Evolutionary conservation across 495 filamentous ascomycete species (phyloP).

Genomic region (Penicillium mononematosum): DNA sequence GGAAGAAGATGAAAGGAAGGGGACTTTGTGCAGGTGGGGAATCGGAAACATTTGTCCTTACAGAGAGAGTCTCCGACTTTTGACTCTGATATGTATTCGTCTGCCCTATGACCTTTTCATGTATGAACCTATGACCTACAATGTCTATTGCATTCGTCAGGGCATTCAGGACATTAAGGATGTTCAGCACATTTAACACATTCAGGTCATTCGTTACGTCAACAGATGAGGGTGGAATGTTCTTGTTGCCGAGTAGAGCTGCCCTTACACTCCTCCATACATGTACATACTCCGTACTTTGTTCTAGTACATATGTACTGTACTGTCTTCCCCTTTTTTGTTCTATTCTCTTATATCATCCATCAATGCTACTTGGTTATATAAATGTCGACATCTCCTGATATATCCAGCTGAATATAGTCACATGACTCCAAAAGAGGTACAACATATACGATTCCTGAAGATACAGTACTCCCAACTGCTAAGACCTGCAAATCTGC

Average conservation of each 20-base stretch:
- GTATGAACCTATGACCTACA: too few relatives aligned
- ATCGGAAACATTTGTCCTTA: neutral
- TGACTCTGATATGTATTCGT: neutral
- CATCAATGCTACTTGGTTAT: neutral
- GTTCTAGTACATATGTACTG: neutral
- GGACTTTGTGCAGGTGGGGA: constrained; percentile 16
- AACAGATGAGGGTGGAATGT: too few relatives aligned
- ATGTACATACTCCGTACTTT: neutral
- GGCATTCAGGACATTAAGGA: too few relatives aligned
- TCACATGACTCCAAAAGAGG: constrained; percentile 8
- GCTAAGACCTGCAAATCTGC: neutral
- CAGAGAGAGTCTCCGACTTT: too few relatives aligned
- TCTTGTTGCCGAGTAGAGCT: too few relatives aligned
- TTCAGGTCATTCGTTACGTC: too few relatives aligned
- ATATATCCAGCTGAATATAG: neutral
- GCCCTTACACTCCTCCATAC: too few relatives aligned
- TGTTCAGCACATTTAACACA: too few relatives aligned
- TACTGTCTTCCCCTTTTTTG: neutral
- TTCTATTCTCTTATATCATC: neutral
- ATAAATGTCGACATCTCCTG: neutral
- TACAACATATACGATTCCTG: neutral
- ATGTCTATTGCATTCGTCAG: too few relatives aligned
- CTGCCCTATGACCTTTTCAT: neutral
- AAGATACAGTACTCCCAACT: neutral
- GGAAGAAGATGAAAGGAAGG: neutral